Base-by-base conservation (phyloP, 2,329 filamentous ascomycete genomes). In the Alternaria brassicae region DNA sequence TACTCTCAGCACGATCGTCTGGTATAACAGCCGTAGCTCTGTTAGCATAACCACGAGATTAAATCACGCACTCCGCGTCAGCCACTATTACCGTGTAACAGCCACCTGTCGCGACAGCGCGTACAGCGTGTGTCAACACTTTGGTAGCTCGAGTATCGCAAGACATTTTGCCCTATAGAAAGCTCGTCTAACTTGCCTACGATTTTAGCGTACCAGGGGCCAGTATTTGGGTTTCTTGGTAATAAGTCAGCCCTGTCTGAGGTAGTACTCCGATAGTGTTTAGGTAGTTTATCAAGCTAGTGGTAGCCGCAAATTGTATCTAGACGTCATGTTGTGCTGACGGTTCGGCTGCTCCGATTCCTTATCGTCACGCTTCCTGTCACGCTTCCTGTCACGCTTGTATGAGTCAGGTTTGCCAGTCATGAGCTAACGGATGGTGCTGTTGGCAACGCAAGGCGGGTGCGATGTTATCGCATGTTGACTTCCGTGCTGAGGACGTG, bases 251-350 rank as follows among this genome's bases (percentile, higher is more conserved):
- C 44, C 44, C 44, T 36, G 25, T 48, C 28, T 36, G 13, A 48
- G 44, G 30, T 34, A 36, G 44, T 48, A 48, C 44, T 48, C 44
- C 44, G 44, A 15, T 48, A 48, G 30, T 34, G 21, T 23, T 23
- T 36, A 13, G 13, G n/a, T 48, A 34, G 44, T 23, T 4, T 23
- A 23, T 48, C 7, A 19, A 23, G 30, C 44, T 48, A 48, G 30
- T 17, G 21, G 21, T 48, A 36, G 44, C 19, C 44, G 44, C 44
- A 36, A 48, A 48, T 48, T 48, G 30, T 48, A 48, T 48, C 44
- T 36, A 48, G 44, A 48, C 30, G 44, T 48, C 44, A 48, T 48
- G 44, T 48, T 32, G 32, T 23, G 44, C 44, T 48, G 28, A 48
- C 19, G 9, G 19, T 21, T 34, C 28, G 8, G 17, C 44, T 28